phyloP scores from a whole-genome alignment of 495 filamentous ascomycete genomes.

The Penicillium macrosclerotiorum region DNA sequence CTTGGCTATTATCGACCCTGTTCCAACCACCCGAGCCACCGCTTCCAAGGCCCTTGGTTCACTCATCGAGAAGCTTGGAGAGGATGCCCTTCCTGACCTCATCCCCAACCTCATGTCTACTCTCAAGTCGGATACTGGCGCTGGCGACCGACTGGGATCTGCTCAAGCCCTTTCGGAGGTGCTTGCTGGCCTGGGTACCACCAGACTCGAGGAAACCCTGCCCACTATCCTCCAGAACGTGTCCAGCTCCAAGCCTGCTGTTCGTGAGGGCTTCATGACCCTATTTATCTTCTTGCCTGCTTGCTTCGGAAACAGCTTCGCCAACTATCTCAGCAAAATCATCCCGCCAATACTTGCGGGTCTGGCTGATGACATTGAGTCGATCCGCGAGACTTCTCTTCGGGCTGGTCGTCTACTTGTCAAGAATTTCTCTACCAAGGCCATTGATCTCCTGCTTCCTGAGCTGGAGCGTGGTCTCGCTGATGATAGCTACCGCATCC shows the following conservation, averaged over 20 bases:
- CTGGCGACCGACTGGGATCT: slow-evolving; percentile 91
- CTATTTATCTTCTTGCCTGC: slow-evolving; percentile 98
- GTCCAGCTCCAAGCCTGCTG: slow-evolving; percentile 81
- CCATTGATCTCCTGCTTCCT: slow-evolving; percentile 89
- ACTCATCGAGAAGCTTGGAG: slow-evolving; percentile 92
- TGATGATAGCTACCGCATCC: slow-evolving; percentile 93
- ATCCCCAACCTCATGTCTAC: slow-evolving; percentile 97
- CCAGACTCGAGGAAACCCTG: slow-evolving; percentile 89
- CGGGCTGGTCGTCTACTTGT: slow-evolving; percentile 90
- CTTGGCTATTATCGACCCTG: slow-evolving; percentile 86
- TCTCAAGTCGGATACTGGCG: slow-evolving; percentile 94
- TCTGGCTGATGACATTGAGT: slow-evolving; percentile 91
- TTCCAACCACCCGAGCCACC: slow-evolving; percentile 94
- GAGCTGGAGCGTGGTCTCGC: slow-evolving; percentile 94
- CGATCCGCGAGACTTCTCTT: slow-evolving; percentile 90
- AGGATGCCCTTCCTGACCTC: slow-evolving; percentile 93
- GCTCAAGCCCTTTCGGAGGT: slow-evolving; percentile 97
- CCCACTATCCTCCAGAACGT: slow-evolving; percentile 97
- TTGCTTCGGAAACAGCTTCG: slow-evolving; percentile 98
- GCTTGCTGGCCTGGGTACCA: slow-evolving; percentile 88
- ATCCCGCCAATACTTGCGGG: slow-evolving; percentile 94
- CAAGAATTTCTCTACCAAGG: slow-evolving; percentile 94
- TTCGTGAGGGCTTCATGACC: slow-evolving; percentile 98
- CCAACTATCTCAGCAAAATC: slow-evolving; percentile 90
- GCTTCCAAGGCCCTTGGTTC: slow-evolving; percentile 95